Evolutionary conservation across 768 basidiomycete species (phyloP), one percentile per base, ranked within the genome.

Genomic region (Pulveroboletus sp.): DNA sequence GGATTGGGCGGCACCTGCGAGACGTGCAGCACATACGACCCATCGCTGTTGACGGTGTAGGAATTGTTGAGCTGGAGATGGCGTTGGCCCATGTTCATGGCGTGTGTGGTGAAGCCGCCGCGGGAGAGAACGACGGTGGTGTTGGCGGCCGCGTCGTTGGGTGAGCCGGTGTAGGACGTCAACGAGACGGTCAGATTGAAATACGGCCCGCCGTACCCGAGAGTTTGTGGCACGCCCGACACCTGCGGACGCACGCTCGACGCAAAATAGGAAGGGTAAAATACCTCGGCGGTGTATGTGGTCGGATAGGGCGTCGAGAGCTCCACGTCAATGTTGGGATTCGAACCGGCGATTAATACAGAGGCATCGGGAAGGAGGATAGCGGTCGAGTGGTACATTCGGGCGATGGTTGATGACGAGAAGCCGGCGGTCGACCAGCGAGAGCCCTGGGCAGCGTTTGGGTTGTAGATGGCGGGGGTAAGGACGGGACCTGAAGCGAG

Each of bases 351-450:
- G 55, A 95, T 79, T 41, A 97, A 67, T 32, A 98, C 84, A 3
- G 88, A 89, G 1, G 81, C 90, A 51, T 89, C 93, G 9, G 92
- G 86, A 14, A 97, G 80, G 21, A 97, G 79, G n/a, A 94, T 78
- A 9, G 92, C 94, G 0, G 81, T 80, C 0, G 93, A 95, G 70
- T 98, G 95, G 69, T 98, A 98, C 61, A 98, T 68, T 45, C 94
- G 77, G 38, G 93, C 75, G 50, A 94, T 85, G 13, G 56, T 74
- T 0, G 87, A 83, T 0, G 79, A 73, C 6, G 64, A 61, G 8
- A 94, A 66, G 17, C 86, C 85, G 0, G 75, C 73, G 33, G 75
- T 83, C 32, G 87, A 85, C 88, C 85, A 93, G 16, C 86, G 81
- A 32, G 71, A 72, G 6, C 94, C 94, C 12, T 71, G 59, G 5